Evolutionary conservation across 2,329 filamentous ascomycete species (phyloP).

Genomic region (Colletotrichum musicola): DNA sequence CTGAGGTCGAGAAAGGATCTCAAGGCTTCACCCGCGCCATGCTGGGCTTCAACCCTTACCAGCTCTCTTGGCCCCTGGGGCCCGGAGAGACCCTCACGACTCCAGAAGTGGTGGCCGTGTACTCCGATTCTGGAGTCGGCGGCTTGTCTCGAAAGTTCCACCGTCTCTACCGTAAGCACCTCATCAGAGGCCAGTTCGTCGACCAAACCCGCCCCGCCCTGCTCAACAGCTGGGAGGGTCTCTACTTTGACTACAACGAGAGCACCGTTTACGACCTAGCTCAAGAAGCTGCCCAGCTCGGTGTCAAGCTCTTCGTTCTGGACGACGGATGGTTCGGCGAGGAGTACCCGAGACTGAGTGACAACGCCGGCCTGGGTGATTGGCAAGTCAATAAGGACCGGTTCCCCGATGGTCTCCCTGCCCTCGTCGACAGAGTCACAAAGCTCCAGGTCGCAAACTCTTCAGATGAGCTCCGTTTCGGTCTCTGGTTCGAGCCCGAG

Average conservation of each 20-base stretch:
- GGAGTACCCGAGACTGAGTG: conserved; percentile 70
- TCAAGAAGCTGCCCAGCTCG: conserved; percentile 67
- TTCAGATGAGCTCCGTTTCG: conserved; percentile 66
- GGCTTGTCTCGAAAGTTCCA: conserved; percentile 74
- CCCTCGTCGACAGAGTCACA: conserved; percentile 65
- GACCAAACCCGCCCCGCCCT: conserved; percentile 65
- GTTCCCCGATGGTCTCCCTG: conserved; percentile 68
- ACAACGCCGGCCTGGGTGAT: conserved; percentile 71
- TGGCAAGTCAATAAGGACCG: conserved; percentile 70
- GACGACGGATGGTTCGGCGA: conserved; percentile 78
- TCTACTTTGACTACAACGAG: conserved; percentile 70
- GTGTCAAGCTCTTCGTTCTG: conserved; percentile 73
- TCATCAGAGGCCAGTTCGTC: conserved; percentile 69
- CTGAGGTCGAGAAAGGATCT: conserved; percentile 72
- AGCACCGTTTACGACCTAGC: conserved; percentile 68
- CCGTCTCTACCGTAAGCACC: conserved; percentile 70
- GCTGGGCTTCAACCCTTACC: conserved; percentile 71
- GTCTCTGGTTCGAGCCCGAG: conserved; percentile 76
- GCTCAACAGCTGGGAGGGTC: conserved; percentile 76
- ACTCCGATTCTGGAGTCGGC: conserved; percentile 69
- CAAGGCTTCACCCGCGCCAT: conserved; percentile 72
- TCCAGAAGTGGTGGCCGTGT: conserved; percentile 73
- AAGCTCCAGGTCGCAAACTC: conserved; percentile 61
- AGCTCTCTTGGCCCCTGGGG: conserved; percentile 69
- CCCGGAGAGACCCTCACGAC: conserved; percentile 70